Base-by-base conservation (phyloP, 768 basidiomycete genomes). In the Phanerochaete sordida region DNA sequence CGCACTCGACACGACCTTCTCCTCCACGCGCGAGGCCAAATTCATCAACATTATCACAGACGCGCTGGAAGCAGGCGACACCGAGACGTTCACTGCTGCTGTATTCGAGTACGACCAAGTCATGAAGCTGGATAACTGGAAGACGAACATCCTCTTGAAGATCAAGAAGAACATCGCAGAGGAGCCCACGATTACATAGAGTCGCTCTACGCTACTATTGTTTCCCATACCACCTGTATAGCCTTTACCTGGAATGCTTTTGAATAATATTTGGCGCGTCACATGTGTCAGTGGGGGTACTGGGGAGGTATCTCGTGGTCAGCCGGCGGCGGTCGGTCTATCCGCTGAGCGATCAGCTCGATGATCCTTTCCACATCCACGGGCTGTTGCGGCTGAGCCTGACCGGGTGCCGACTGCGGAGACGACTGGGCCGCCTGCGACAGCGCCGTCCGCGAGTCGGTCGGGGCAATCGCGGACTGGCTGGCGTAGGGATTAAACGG, bases 111-210 rank as follows among this genome's bases (percentile, higher is more conserved):
- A 84, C 71, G 95, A 98, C 72, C 88, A 94, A 69, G 84, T 98
- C 62, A 90, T 86, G 39, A 94, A 92, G 76, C 75, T 99, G 70
- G 96, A 98, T 72, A 90, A 90, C 73, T 97, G 94, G 95, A 98
- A 98, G 82, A 98, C 95, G 48, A 79, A 73, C 28, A 88, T 99
- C 53, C 73, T 99, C 69, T 77, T 98, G 68, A 91, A 89, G 77
- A 88, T 98, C 73, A 98, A 98, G 83, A 84, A 83, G 70, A 77
- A 79, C 23, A 84, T 95, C 50, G 80, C 88, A 58, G 81, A 83
- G 54, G 86, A 86, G 61, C 81, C 76, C 1, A 64, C 52, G 33
- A 62, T 69, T 31, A 67, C 64, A 43, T 72, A 65, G 65, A 49
- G 26, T 35, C 15, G 39, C 23, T 8, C 6, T 58, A n/a, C n/a